Base-by-base conservation (phyloP, 73 alveolate species). In the Stentor coeruleus region DNA sequence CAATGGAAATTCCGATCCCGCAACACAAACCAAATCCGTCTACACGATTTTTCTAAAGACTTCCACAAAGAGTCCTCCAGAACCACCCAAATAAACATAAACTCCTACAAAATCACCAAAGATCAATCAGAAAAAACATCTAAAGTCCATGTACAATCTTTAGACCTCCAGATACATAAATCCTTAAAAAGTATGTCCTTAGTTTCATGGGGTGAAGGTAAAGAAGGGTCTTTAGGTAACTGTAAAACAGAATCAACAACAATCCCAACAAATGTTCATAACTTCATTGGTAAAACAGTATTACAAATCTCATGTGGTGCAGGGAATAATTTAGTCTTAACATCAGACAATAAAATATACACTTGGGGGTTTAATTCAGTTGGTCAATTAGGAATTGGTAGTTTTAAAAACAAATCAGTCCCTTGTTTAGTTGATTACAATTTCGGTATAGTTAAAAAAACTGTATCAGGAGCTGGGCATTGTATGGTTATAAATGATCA, bases 311-410 rank as follows among this genome's bases (percentile, higher is more conserved):
- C 94, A 11, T 95, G 99, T 81, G 99, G 99, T 14, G 92, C 88
- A 38, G 87, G 90, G 35, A 94, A 90, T 83, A 89, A 97, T 2
- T 90, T 92, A 39, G 96, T 93, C 37, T 82, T 95, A 40, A 92
- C 96, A 35, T 88, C 86, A 82, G 95, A 92, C 42, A 94, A 94
- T 58, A 87, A 86, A 40, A 87, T 95, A 30, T 95, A 89, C 80
- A 73, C 95, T 3, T 95, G 98, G 97, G 99, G 99, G 0, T 82
- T 85, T 74, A 97, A 97, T 11, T 85, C 91, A 59, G 94, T 88
- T 85, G 98, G 98, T n/a, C 97, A 94, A 77, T 89, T 95, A 35
- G 99, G 99, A 0, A 96, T 90, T 81, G 96, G 96, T 60, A 85
- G 89, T 84, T 89, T 80, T 85, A 90, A 93, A 39, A 74, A 95